Percentiles rank a stretch among this genome's conserved stretches.
phyloP scores from a whole-genome alignment of 306 rosid species.

The Leucaena leucocephala region DNA sequence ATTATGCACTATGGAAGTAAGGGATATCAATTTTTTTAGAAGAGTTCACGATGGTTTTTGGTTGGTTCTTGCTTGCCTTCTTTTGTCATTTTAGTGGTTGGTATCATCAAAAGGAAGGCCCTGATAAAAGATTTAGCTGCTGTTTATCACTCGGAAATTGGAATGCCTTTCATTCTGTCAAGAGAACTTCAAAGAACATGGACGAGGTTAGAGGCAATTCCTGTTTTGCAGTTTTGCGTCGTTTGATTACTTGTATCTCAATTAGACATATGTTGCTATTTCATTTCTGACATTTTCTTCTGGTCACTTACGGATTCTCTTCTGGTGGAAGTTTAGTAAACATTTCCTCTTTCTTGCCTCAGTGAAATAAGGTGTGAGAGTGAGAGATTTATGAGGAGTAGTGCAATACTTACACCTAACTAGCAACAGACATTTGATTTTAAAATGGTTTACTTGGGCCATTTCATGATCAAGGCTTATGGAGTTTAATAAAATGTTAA shows the following conservation, averaged over 20 bases:
- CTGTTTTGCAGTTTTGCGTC: not conserved
- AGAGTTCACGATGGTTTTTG: not conserved
- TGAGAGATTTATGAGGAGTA: not conserved
- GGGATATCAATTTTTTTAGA: not conserved
- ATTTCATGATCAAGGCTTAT: not conserved
- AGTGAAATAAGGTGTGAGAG: not conserved
- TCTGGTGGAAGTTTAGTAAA: not conserved
- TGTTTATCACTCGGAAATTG: conserved; percentile 59
- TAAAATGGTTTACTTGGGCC: not conserved
- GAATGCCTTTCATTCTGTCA: conserved; percentile 88
- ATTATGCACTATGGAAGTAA: not conserved
- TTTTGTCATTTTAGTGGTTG: conserved; percentile 70
- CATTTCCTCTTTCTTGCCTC: not conserved
- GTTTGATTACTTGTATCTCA: conserved; percentile 16
- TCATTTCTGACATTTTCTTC: not conserved
- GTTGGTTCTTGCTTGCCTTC: not conserved
- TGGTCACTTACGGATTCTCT: not conserved
- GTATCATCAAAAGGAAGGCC: conserved; percentile 87
- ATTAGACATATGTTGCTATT: not conserved
- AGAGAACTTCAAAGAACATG: conserved; percentile 88
- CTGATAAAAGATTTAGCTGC: conserved; percentile 87
- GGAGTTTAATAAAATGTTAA: not conserved
- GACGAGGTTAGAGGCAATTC: conserved; percentile 65
- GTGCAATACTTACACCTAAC: not conserved
- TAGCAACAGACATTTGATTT: not conserved